Percentiles rank a stretch among this genome's conserved stretches.
Conservation (phyloP, 108 stramenopile genomes). For the Discostella stelligeroides region DNA sequence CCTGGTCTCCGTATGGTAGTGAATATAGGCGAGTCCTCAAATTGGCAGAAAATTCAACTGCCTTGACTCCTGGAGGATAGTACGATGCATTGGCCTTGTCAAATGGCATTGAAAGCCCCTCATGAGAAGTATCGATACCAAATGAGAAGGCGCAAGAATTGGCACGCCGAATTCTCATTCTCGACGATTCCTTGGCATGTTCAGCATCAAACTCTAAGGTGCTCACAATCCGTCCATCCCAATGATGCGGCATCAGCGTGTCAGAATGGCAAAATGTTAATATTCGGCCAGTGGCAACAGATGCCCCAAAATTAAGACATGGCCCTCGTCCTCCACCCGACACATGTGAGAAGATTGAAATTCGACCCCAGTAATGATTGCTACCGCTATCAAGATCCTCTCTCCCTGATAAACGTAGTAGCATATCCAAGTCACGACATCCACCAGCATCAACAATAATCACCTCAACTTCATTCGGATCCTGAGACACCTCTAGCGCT, state of each 20-base stretch:
- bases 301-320: conserved; percentile 78
- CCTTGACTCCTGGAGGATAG: conserved; percentile 58
- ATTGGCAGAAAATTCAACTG: conserved; percentile 69
- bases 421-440: conserved; percentile 41
- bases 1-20: conserved; percentile 90
- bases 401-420: conserved; percentile 11
- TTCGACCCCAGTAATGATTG: conserved; percentile 40
- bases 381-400: neutral
- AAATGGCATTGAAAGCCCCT: conserved; percentile 51
- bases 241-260: conserved; percentile 55
- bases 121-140: conserved; percentile 65
- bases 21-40: conserved; percentile 56
- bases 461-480: conserved; percentile 54
- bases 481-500: conserved; percentile 20
- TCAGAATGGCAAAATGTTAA: conserved; percentile 85
- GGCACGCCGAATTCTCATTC: conserved; percentile 16
- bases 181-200: conserved; percentile 8
- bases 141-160: conserved; percentile 75
- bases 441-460: conserved; percentile 65
- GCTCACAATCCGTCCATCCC: conserved; percentile 56
- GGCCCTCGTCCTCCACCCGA: conserved; percentile 82
- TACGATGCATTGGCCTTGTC: conserved; percentile 7
- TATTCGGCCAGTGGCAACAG: conserved; percentile 58
- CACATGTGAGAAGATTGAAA: conserved; percentile 40
- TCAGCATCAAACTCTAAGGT: conserved; percentile 35